These are phyloP conservation scores for Fusarium sp. DNA, from an alignment of 2,329 filamentous ascomycete species.

Conservation along the genomic window DNA sequence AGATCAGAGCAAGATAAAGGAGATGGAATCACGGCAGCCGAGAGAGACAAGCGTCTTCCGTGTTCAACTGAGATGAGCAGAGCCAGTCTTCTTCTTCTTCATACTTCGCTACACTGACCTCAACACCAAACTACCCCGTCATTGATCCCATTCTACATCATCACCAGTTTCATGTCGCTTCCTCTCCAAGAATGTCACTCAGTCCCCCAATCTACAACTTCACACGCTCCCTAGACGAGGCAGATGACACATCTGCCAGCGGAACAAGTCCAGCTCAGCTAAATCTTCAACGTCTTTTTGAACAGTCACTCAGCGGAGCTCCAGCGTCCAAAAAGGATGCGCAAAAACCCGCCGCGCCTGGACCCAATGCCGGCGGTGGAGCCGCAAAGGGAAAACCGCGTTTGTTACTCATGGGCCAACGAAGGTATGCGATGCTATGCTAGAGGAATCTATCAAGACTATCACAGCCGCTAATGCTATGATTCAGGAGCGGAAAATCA, in stretches of 20 bases:
- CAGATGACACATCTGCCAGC: constrained; percentile 46
- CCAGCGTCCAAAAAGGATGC: constrained; percentile 61
- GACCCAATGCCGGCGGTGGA: constrained; percentile 50
- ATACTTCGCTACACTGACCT: neutral
- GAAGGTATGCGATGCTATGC: constrained; percentile 72
- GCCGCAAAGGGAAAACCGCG: constrained; percentile 77
- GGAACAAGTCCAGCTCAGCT: constrained; percentile 66
- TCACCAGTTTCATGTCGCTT: neutral
- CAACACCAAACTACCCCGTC: constrained; percentile 17
- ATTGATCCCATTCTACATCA: neutral
- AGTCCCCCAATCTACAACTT: constrained; percentile 46
- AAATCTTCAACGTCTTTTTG: constrained; percentile 69
- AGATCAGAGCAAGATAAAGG: constrained; percentile 1
- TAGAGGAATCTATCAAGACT: neutral
- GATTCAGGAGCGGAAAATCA: constrained; percentile 88
- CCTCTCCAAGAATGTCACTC: constrained; percentile 45
- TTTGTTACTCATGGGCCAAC: constrained; percentile 92
- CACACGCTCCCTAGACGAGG: constrained; percentile 39
- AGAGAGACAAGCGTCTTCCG: neutral
- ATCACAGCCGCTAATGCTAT: constrained; percentile 4
- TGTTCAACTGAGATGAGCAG: constrained; percentile 26
- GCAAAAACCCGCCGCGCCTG: constrained; percentile 55
- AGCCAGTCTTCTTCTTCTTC: neutral
- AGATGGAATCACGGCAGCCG: neutral
- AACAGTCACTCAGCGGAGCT: constrained; percentile 66